These are phyloP conservation scores for Nectriaceae sp. DNA, from an alignment of 2,329 filamentous ascomycete species.

Conservation along the genomic window DNA sequence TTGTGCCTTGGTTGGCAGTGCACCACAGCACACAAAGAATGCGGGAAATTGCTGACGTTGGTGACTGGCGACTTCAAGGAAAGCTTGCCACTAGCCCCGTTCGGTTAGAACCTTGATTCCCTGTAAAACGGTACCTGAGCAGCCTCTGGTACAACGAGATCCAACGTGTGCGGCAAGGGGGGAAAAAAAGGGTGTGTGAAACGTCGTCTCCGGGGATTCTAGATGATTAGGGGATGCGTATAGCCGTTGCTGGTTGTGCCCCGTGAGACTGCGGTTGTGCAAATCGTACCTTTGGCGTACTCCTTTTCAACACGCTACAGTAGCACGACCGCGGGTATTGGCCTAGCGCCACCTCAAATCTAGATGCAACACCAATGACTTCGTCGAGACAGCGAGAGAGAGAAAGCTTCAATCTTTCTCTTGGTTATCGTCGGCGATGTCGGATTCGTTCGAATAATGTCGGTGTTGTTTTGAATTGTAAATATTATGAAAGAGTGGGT, in stretches of 20 bases:
- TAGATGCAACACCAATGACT: constrained; percentile 22
- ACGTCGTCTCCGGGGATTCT: neutral
- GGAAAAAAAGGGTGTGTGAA: neutral
- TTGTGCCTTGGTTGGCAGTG: constrained; percentile 18
- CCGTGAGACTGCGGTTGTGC: neutral
- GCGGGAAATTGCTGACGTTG: constrained; percentile 41
- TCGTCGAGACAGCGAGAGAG: constrained; percentile 8
- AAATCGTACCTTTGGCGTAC: neutral
- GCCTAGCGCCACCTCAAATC: constrained; percentile 26
- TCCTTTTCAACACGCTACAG: constrained; percentile 8
- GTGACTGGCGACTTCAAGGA: constrained; percentile 27
- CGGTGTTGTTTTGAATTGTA: constrained; percentile 8
- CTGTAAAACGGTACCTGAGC: constrained; percentile 27
- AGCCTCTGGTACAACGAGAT: neutral
- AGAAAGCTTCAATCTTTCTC: constrained; percentile 11
- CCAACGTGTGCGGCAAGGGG: too few relatives aligned
- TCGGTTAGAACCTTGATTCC: constrained; percentile 20
- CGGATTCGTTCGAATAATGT: constrained; percentile 4
- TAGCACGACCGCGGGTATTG: constrained; percentile 23
- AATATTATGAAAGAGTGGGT: neutral
- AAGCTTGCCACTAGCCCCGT: constrained; percentile 20
- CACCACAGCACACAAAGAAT: constrained; percentile 23
- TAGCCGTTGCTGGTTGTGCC: neutral
- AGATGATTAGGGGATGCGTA: neutral
- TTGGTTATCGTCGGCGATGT: constrained; percentile 13